Evolutionary conservation across 768 basidiomycete genomes (phyloP), one percentile per base, ranked within the genome.

Genomic region (Lentinula lateritia): DNA sequence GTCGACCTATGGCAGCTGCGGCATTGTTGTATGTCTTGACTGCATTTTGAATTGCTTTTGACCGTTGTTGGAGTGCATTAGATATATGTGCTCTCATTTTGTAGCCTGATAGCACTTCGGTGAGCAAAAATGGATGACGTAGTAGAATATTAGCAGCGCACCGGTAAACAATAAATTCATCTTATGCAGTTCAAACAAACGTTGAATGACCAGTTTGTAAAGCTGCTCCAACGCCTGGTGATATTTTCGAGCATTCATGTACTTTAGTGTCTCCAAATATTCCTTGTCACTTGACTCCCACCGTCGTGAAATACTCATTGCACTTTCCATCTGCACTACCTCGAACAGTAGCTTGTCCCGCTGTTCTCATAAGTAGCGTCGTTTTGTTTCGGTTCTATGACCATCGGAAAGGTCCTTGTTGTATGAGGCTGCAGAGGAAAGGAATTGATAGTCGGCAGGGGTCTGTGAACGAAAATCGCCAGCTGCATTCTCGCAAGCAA

Each of bases 151-250:
- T 41, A 3, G 16, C 52, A 53, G 28, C 20, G 32, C 38, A 62
- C 76, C 76, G n/a, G 71, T 77, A 2, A 65, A 60, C 15, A 71
- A 66, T 10, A 77, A 63, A 64, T 77, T 77, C 23, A 76, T 59
- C 61, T 74, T 74, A 20, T 73, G 73, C 3, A 78, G 67, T 63
- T 79, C 74, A 63, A 79, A 76, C 2, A 79, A 62, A 1, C 68
- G 66, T 58, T 72, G 72, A 0, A 76, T 62, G 4, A 73, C 72
- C 7, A 78, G 71, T 20, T 64, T 48, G 56, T 77, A 71, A 0
- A 79, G 63, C 15, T 68, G 64, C 16, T 76, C 67, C 0, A 79
- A 65, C 0, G 73, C 73, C 10, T 52, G 57, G 13, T 66, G 68
- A 50, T 75, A 78, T 10, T 63, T 58, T 2, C 66, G 54, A 13